These are phyloP conservation scores for Pseudogymnoascus sp. DNA, from an alignment of 2,329 filamentous ascomycete genomes.

Conservation along the genomic window DNA sequence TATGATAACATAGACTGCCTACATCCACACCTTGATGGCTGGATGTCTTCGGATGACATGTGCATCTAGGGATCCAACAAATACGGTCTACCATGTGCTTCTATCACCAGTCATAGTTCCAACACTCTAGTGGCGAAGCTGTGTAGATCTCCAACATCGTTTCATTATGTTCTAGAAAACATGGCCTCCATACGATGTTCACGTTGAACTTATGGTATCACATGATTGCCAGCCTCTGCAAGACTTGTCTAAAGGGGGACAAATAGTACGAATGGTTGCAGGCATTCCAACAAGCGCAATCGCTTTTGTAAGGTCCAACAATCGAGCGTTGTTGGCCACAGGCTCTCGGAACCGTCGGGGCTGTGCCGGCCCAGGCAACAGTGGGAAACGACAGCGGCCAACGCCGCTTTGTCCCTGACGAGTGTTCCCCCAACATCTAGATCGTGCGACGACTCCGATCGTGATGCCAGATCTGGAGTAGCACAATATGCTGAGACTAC, in stretches of 20 bases:
- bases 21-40: neutral
- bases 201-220: neutral
- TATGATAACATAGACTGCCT: neutral
- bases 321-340: neutral
- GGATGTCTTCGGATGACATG: neutral
- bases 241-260: neutral
- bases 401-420: neutral
- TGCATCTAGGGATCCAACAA: neutral
- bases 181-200: neutral
- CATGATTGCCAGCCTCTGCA: neutral
- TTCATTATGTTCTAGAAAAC: neutral
- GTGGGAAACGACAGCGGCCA: neutral
- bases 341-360: neutral
- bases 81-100: neutral
- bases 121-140: neutral
- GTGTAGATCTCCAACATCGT: neutral
- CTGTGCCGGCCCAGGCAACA: neutral
- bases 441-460: neutral
- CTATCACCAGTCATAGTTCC: neutral
- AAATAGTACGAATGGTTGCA: neutral
- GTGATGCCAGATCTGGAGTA: neutral
- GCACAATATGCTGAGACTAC: neutral
- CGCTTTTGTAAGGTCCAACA: neutral
- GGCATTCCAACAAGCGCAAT: neutral
- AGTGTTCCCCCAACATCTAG: neutral